Conservation (phyloP, 306 rosid species). For the Fragaria iinumae region DNA sequence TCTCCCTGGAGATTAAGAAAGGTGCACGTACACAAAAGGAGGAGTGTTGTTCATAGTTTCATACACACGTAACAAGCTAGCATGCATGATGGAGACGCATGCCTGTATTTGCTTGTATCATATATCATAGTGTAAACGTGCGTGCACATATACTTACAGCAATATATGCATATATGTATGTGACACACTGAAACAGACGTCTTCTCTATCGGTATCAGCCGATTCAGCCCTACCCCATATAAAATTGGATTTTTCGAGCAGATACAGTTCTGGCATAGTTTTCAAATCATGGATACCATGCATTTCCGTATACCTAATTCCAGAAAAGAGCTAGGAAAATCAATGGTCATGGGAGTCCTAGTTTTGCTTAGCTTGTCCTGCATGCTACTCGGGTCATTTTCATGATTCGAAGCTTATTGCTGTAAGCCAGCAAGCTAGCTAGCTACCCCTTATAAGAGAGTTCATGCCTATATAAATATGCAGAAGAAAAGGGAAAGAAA, state of each 20-base stretch:
- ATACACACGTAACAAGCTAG: neutral
- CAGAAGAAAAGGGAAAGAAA: neutral
- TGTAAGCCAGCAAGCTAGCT: neutral
- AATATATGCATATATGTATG: neutral
- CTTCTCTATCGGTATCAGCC: neutral
- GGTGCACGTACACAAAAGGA: neutral
- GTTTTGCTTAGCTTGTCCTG: neutral
- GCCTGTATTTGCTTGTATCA: neutral
- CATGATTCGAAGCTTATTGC: neutral
- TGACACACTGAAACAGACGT: neutral
- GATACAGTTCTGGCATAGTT: neutral
- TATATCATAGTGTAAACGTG: neutral
- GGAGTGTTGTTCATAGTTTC: too few relatives aligned
- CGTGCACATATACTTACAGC: neutral
- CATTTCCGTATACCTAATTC: slow-evolving; percentile 8
- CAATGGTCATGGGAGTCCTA: slow-evolving; percentile 1
- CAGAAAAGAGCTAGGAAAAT: neutral
- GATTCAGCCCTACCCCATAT: neutral
- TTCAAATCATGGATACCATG: slow-evolving; percentile 5
- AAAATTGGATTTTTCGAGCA: neutral
- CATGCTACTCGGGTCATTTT: neutral
- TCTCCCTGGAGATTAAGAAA: neutral
- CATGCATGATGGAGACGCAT: neutral
- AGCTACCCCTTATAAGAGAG: neutral
- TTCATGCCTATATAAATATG: neutral